Conservation (phyloP, 139 green algal species). For the Zygnema circumcarinatum region DNA sequence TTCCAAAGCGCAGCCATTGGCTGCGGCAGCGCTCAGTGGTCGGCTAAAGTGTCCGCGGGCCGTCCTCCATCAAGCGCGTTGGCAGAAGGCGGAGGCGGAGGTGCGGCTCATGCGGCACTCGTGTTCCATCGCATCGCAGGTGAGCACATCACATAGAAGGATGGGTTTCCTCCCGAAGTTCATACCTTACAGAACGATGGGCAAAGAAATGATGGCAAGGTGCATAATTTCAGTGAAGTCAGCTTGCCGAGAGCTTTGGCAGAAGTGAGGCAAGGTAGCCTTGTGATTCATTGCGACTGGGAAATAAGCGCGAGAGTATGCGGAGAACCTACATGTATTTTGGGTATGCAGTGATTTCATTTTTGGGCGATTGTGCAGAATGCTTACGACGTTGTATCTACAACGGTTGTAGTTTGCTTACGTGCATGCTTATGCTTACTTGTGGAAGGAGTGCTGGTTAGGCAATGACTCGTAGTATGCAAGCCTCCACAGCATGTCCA, state of each 20-base stretch:
- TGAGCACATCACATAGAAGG: too few species aligned
- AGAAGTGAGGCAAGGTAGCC: not conserved
- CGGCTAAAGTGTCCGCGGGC: conserved; percentile 6
- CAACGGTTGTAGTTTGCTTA: too few species aligned
- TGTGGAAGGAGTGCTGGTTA: not conserved
- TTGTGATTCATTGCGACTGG: too few species aligned
- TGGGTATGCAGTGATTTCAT: too few species aligned
- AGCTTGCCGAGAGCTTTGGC: not conserved
- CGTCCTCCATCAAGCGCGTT: conserved; percentile 11
- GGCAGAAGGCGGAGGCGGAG: conserved; percentile 34
- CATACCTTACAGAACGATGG: too few species aligned
- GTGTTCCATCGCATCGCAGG: conserved; percentile 15
- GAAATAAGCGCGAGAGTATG: too few species aligned
- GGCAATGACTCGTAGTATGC: not conserved
- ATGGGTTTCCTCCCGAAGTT: not conserved
- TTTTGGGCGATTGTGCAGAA: too few species aligned
- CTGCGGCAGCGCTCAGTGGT: not conserved
- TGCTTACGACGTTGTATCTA: too few species aligned
- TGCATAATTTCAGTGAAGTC: too few species aligned
- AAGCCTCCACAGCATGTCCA: not conserved
- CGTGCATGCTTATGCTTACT: too few species aligned
- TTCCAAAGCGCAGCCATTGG: not conserved
- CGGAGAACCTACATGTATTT: too few species aligned
- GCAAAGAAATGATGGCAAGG: too few species aligned
- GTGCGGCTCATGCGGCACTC: conserved; percentile 17